Conservation (phyloP, 225 moss, liverwort and hornwort species). For the Straminergon stramineum region DNA sequence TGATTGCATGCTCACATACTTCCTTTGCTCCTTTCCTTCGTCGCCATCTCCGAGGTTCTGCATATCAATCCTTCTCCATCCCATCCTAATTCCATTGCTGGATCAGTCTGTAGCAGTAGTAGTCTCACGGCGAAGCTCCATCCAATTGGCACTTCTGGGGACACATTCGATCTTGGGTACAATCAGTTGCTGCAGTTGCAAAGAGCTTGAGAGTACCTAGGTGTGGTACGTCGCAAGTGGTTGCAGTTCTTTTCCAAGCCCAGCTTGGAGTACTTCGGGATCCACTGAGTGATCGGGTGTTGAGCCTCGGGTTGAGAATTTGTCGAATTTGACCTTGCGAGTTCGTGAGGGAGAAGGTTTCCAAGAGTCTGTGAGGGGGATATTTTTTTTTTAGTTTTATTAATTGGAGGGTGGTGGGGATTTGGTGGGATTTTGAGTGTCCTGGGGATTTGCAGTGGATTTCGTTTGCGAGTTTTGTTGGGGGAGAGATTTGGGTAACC, state of each 20-base stretch:
- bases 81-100: background rate
- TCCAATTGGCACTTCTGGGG: background rate
- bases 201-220: background rate
- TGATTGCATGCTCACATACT: too few species aligned
- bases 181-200: background rate
- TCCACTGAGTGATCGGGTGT: background rate
- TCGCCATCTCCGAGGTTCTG: background rate
- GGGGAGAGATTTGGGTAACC: background rate
- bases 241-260: background rate
- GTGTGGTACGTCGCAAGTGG: background rate
- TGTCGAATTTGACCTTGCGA: background rate
- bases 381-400: too few species aligned
- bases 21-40: background rate
- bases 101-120: background rate
- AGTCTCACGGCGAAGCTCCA: background rate
- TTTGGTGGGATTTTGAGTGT: background rate
- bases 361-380: background rate
- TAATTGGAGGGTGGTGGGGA: background rate
- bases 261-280: background rate
- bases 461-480: background rate
- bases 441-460: background rate
- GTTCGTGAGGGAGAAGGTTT: background rate
- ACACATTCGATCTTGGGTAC: background rate
- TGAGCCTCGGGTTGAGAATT: background rate
- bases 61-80: background rate